These are phyloP conservation scores for Cyclotella cryptica DNA, from an alignment of 108 stramenopile species.

Conservation along the genomic window DNA sequence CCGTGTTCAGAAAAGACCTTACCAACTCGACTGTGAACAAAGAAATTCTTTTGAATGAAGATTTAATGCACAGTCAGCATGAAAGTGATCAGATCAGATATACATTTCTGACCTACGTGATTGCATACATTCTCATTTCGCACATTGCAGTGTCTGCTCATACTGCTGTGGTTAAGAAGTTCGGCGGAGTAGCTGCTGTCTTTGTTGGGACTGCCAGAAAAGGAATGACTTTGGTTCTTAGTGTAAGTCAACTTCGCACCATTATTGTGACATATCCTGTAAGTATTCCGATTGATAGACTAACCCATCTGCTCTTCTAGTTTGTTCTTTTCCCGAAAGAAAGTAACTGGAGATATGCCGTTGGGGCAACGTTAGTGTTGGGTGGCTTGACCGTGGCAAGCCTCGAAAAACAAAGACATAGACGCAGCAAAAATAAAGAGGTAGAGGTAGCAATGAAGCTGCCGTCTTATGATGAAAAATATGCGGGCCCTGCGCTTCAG, in stretches of 20 bases:
- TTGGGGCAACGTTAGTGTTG: constrained; percentile 87
- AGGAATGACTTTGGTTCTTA: constrained; percentile 89
- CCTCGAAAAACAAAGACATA: constrained; percentile 68
- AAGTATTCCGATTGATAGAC: constrained; percentile 7
- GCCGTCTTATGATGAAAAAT: constrained; percentile 2
- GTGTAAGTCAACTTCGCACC: constrained; percentile 14
- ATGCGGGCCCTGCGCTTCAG: constrained; percentile 13
- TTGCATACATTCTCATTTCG: constrained; percentile 86
- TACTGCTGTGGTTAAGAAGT: constrained; percentile 91
- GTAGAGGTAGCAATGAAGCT: background rate
- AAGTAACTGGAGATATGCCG: constrained; percentile 87
- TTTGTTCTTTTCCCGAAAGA: constrained; percentile 95
- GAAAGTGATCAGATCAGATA: constrained; percentile 15
- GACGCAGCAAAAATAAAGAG: constrained; percentile 29
- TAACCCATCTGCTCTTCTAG: constrained; percentile 72
- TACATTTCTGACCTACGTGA: constrained; percentile 62
- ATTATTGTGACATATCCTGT: background rate
- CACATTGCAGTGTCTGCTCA: constrained; percentile 93
- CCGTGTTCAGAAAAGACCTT: background rate
- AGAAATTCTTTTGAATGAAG: constrained; percentile 16
- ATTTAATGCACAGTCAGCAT: background rate
- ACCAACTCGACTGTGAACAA: constrained; percentile 14
- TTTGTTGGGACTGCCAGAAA: constrained; percentile 93
- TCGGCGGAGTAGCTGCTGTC: constrained; percentile 94
- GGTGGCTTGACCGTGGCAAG: constrained; percentile 87